These are phyloP conservation scores for Xylaria venustula DNA, from an alignment of 495 filamentous ascomycete species.

Conservation along the genomic window DNA sequence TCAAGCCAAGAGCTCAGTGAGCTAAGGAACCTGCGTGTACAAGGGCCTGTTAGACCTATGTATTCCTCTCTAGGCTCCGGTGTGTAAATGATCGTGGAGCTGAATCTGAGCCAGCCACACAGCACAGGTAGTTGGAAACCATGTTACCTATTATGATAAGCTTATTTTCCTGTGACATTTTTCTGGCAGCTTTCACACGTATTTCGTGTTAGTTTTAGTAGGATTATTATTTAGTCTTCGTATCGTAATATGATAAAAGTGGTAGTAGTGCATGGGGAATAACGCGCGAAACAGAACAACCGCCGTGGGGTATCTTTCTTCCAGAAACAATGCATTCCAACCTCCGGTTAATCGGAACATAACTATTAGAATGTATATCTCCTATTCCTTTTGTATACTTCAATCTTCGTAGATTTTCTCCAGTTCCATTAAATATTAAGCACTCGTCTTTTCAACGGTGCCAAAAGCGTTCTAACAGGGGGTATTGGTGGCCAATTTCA, in stretches of 20 bases:
- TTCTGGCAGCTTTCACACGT: no score
- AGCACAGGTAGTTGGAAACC: not conserved
- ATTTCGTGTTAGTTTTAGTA: not conserved
- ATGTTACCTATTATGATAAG: no score
- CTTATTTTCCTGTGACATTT: no score
- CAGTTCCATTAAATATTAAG: slow-evolving; percentile 2
- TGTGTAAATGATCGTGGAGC: not conserved
- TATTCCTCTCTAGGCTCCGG: not conserved
- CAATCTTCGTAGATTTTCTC: slow-evolving; percentile 3
- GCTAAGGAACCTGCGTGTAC: not conserved
- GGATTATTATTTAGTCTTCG: slow-evolving; percentile 7
- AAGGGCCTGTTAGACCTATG: not conserved
- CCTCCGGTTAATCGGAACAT: slow-evolving; percentile 4
- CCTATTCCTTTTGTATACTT: not conserved
- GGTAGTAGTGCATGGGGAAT: slow-evolving; percentile 3
- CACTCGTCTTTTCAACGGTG: not conserved
- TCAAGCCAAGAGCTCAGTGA: not conserved
- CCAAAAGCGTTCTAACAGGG: not conserved
- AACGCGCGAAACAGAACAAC: slow-evolving; percentile 12
- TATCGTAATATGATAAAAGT: not conserved
- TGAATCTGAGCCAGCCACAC: not conserved
- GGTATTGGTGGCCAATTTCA: not conserved
- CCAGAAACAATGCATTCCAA: slow-evolving; percentile 14
- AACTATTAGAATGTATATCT: slow-evolving; percentile 3
- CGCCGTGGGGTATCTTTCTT: slow-evolving; percentile 19